phyloP scores from a whole-genome alignment of 176 grass and related monocot genomes.

The Bolboschoenus planiculmis region DNA sequence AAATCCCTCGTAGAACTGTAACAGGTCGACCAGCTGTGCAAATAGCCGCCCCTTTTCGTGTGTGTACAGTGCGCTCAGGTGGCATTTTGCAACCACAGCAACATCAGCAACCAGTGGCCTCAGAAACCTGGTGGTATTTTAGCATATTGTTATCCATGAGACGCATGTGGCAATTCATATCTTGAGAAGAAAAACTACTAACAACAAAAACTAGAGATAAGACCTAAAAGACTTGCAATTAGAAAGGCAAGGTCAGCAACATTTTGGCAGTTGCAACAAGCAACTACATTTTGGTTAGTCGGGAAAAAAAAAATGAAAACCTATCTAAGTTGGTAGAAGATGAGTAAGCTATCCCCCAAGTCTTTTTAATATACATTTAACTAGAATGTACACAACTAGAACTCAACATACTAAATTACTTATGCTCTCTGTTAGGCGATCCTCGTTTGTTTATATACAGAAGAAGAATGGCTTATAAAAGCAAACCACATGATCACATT shows the following conservation, averaged over 20 bases:
- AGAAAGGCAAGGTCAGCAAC: neutral
- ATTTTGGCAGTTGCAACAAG: neutral
- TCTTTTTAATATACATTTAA: neutral
- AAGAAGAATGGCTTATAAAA: neutral
- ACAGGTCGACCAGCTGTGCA: conserved; percentile 84
- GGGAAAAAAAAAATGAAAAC: neutral
- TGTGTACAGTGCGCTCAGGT: neutral
- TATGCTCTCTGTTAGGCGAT: neutral
- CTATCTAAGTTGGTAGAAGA: neutral
- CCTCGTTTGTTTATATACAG: neutral
- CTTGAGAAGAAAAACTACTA: neutral
- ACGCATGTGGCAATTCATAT: neutral
- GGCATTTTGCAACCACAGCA: conserved; percentile 14
- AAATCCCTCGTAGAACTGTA: conserved; percentile 97
- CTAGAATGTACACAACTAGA: neutral
- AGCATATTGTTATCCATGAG: neutral
- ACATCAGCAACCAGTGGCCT: conserved; percentile 23
- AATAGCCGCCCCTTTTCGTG: conserved; percentile 94
- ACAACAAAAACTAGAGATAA: neutral
- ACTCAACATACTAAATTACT: neutral
- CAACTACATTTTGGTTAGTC: neutral
- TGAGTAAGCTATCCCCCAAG: neutral
- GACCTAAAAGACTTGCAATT: neutral
- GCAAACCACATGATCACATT: neutral
- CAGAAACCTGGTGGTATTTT: conserved; percentile 11